Conservation (phyloP, 768 basidiomycete genomes). For the Fistulinella prunicolor region DNA sequence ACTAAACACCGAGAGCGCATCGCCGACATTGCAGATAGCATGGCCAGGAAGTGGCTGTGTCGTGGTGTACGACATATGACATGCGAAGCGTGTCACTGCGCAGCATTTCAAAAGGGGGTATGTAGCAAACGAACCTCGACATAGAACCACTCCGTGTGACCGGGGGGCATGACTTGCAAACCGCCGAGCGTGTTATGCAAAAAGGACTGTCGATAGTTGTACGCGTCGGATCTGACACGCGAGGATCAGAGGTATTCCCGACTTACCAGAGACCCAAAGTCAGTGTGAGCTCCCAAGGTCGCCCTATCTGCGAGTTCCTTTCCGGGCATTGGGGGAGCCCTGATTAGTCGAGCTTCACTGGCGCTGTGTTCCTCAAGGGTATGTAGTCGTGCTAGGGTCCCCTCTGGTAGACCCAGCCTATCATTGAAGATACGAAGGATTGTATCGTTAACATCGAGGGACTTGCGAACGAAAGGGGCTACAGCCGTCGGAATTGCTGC, state of each 20-base stretch:
- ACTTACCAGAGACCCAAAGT: slow-evolving; percentile 68
- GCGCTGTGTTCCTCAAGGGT: slow-evolving; percentile 45
- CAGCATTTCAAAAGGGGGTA: neutral
- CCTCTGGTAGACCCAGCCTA: slow-evolving; percentile 50
- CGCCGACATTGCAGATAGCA: slow-evolving; percentile 61
- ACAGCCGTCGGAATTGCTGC: slow-evolving; percentile 49
- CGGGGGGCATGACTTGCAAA: slow-evolving; percentile 64
- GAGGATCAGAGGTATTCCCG: neutral
- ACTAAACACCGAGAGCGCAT: slow-evolving; percentile 59
- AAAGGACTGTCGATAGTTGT: slow-evolving; percentile 45
- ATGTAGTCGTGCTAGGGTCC: slow-evolving; percentile 46
- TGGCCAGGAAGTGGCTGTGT: slow-evolving; percentile 50
- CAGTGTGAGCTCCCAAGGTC: slow-evolving; percentile 66
- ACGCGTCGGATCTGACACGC: neutral
- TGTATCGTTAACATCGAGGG: slow-evolving; percentile 51
- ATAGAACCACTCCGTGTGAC: slow-evolving; percentile 62
- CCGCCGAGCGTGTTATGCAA: slow-evolving; percentile 70
- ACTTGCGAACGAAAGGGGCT: slow-evolving; percentile 56
- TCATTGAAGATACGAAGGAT: slow-evolving; percentile 57
- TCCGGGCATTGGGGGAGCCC: slow-evolving; percentile 39
- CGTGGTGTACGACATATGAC: neutral
- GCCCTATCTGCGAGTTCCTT: slow-evolving; percentile 32
- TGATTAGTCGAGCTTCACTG: slow-evolving; percentile 56
- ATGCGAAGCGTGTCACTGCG: neutral
- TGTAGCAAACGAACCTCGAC: slow-evolving; percentile 50